Evolutionary conservation across 225 moss, liverwort and hornwort species (phyloP).

Genomic region (Bryoerythrophyllum caledonicum): DNA sequence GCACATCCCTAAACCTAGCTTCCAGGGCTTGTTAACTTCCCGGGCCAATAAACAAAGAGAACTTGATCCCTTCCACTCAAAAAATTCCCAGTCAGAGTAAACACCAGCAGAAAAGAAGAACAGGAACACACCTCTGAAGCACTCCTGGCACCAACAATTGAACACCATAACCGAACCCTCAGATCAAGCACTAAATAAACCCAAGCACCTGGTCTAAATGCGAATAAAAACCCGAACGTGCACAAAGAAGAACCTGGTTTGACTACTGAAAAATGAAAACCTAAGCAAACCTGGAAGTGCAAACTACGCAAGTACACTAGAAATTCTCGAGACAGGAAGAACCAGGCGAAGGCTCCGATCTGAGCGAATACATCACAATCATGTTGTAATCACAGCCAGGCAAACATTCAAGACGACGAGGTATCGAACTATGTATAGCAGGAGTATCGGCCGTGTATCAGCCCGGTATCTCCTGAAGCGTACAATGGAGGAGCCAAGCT

Average conservation of each 20-base stretch:
- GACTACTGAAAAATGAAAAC: neutral
- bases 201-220: neutral
- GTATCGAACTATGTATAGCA: too few relatives aligned
- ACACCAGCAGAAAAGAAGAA: conserved; percentile 1
- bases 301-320: neutral
- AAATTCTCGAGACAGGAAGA: neutral
- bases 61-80: neutral
- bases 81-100: neutral
- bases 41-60: neutral
- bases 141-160: conserved; percentile 15
- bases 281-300: neutral
- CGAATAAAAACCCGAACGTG: neutral
- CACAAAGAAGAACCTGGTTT: neutral
- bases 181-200: neutral
- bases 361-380: neutral
- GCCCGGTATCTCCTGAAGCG: neutral
- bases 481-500: neutral
- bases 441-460: neutral
- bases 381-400: neutral
- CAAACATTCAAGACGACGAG: too few relatives aligned
- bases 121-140: neutral
- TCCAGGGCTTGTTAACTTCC: neutral
- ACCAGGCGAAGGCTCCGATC: neutral
- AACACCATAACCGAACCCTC: conserved; percentile 6
- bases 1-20: neutral